Conservation (phyloP, 306 rosid genomes). For the Prunus armeniaca region DNA sequence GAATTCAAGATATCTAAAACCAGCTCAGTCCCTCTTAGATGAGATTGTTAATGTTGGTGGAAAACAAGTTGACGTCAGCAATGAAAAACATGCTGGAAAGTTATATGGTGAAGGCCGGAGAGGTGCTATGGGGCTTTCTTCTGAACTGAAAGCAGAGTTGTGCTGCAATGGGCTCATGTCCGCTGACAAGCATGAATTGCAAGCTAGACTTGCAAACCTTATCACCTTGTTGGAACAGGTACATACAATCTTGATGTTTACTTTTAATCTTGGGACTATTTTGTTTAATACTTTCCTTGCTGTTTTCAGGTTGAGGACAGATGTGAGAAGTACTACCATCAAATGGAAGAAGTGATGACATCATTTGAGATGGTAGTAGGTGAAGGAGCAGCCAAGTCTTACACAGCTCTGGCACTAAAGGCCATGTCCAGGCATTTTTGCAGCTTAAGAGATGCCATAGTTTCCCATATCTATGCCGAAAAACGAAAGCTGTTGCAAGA, state of each 20-base stretch:
- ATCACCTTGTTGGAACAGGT: conserved; percentile 71
- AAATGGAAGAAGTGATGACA: conserved; percentile 66
- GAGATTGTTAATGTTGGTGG: conserved; percentile 64
- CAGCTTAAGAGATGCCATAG: conserved; percentile 63
- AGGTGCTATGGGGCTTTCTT: conserved; percentile 41
- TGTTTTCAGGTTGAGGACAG: conserved; percentile 66
- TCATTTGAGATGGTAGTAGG: conserved; percentile 75
- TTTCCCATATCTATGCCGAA: conserved; percentile 52
- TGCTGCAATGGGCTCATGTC: conserved; percentile 45
- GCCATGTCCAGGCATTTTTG: conserved; percentile 88
- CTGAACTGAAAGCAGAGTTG: conserved; percentile 59
- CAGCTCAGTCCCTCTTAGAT: conserved; percentile 63
- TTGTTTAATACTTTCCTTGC: neutral
- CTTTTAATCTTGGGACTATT: neutral
- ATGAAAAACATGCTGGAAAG: conserved; percentile 47
- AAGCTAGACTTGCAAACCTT: conserved; percentile 54
- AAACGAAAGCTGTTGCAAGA: conserved; percentile 56
- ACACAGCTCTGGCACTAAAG: conserved; percentile 75
- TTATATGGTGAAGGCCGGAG: conserved; percentile 49
- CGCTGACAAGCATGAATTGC: conserved; percentile 60
- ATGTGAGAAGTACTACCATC: conserved; percentile 68
- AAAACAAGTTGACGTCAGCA: conserved; percentile 43
- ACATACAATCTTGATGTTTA: conserved; percentile 1
- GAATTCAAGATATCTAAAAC: conserved; percentile 62
- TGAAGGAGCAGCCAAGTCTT: conserved; percentile 62